Evolutionary conservation across 352 stramenopile species (phyloP).

Genomic region (Hyaloperonospora arabidopsidis): DNA sequence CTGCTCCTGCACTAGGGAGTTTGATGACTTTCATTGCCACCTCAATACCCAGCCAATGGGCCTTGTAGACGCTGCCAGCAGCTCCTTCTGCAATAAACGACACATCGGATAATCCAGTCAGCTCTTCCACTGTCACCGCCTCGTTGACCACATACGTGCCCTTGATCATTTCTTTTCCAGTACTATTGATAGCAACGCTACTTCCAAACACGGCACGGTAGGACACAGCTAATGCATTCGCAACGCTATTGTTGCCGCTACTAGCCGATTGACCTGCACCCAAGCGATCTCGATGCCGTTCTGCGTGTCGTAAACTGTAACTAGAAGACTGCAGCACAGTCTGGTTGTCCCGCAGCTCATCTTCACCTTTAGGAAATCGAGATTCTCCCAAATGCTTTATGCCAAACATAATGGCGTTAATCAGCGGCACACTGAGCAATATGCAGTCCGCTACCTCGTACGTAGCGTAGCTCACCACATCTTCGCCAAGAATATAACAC

Average conservation of each 20-base stretch:
- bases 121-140: constrained; percentile 41
- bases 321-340: constrained; percentile 28
- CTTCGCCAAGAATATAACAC: constrained; percentile 24
- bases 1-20: constrained; percentile 38
- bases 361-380: constrained; percentile 9
- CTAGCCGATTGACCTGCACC: constrained; percentile 18
- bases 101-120: constrained; percentile 50
- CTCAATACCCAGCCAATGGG: constrained; percentile 63
- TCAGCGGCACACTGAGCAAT: constrained; percentile 38
- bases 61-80: constrained; percentile 54
- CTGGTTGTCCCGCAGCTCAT: constrained; percentile 20
- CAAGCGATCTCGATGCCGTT: constrained; percentile 28
- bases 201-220: constrained; percentile 35
- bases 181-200: constrained; percentile 24
- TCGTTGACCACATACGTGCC: constrained; percentile 41
- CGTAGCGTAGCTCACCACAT: constrained; percentile 23
- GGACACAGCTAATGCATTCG: constrained; percentile 31
- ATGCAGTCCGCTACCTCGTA: constrained; percentile 35
- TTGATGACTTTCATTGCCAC: constrained; percentile 73
- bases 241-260: constrained; percentile 19
- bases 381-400: constrained; percentile 27
- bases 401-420: constrained; percentile 52
- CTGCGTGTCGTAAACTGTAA: constrained; percentile 23
- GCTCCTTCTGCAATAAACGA: constrained; percentile 55
- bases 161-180: constrained; percentile 36